These are phyloP conservation scores for Bonnemaisonia californica DNA, from an alignment of 31 red algal species.

Conservation along the genomic window DNA sequence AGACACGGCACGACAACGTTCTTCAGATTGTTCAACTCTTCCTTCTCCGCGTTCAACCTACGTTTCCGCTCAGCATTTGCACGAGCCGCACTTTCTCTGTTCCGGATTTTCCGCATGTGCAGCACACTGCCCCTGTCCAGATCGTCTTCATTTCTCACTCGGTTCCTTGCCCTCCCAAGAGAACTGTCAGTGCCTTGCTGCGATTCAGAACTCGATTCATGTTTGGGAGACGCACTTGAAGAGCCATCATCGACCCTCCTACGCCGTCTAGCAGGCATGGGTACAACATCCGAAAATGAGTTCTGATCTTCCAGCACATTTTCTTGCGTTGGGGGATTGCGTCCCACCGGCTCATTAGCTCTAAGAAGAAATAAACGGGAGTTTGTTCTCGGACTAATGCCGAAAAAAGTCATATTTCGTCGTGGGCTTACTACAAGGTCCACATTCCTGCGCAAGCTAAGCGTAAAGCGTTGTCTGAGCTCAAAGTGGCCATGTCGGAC, in stretches of 20 bases:
- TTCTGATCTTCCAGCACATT: not conserved
- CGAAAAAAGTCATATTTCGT: not conserved
- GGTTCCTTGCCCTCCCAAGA: not conserved
- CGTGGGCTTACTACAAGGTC: slow-evolving; percentile 12
- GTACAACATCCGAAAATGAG: not conserved
- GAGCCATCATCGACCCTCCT: not conserved
- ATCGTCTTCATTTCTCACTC: slow-evolving; percentile 4
- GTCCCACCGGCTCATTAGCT: not conserved
- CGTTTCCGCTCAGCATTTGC: slow-evolving; percentile 8
- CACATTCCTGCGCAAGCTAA: slow-evolving; percentile 49
- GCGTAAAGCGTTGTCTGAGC: slow-evolving; percentile 40
- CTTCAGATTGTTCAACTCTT: slow-evolving; percentile 22
- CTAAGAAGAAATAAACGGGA: slow-evolving; percentile 13
- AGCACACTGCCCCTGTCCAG: slow-evolving; percentile 14
- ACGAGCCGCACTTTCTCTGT: slow-evolving; percentile 3
- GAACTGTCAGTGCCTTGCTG: not conserved
- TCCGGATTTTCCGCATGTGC: slow-evolving; percentile 17
- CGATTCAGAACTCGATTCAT: not conserved
- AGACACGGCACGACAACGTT: not conserved
- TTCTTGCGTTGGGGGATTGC: not conserved
- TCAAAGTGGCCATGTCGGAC: slow-evolving; percentile 40
- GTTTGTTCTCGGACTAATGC: slow-evolving; percentile 6
- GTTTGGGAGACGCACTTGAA: not conserved
- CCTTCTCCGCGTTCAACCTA: not conserved
- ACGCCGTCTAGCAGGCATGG: not conserved